These are phyloP conservation scores for Neopestalotiopsis sp. DNA, from an alignment of 2,329 filamentous ascomycete genomes.

Conservation along the genomic window DNA sequence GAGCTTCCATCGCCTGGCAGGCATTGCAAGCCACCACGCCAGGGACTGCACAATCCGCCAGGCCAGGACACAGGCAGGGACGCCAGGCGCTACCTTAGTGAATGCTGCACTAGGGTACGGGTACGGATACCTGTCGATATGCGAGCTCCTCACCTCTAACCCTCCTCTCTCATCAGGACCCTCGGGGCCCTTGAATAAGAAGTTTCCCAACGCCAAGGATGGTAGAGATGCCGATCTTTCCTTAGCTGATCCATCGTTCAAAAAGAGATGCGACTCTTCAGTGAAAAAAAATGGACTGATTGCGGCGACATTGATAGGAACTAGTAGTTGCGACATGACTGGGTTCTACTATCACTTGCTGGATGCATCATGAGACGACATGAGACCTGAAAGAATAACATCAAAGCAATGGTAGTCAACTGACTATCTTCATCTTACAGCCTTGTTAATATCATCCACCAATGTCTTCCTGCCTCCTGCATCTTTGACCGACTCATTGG, in stretches of 20 bases:
- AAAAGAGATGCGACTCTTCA: not conserved
- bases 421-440: not conserved
- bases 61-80: too few species aligned
- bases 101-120: not conserved
- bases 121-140: not conserved
- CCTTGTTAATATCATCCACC: not conserved
- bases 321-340: not conserved
- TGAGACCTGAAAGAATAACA: not conserved
- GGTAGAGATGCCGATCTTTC: slow-evolving; percentile 17
- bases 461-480: not conserved
- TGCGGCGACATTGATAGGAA: slow-evolving; percentile 14
- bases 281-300: slow-evolving; percentile 10
- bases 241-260: not conserved
- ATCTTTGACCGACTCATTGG: not conserved
- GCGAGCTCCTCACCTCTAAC: not conserved
- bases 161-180: not conserved
- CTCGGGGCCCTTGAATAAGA: not conserved
- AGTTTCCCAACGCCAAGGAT: slow-evolving; percentile 14
- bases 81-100: not conserved
- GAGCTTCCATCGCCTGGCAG: not conserved
- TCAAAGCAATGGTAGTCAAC: not conserved
- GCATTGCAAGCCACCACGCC: not conserved
- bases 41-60: not conserved
- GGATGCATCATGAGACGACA: not conserved
- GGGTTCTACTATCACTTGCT: not conserved